Base-by-base conservation (phyloP, 2,329 filamentous ascomycete species). In the Venturiaceae sp. region DNA sequence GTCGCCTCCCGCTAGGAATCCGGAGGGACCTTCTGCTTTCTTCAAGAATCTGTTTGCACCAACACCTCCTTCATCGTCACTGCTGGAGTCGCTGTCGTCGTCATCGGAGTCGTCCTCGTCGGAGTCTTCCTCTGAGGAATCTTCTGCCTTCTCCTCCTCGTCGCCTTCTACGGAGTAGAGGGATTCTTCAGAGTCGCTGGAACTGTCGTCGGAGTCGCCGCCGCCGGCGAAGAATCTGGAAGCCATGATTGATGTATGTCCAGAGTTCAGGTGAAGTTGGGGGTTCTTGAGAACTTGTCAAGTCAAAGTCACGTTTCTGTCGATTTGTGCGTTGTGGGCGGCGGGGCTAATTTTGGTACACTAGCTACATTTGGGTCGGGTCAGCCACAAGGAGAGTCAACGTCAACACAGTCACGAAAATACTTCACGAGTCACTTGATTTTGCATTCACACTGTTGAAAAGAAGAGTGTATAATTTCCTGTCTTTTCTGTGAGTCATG, bases 191-290 rank as follows among this genome's bases (percentile, higher is more conserved):
- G 97, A 92, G 68, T 96, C 92, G 69, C 81, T 84, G 64, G 90
- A 95, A 82, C 90, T 92, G 77, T 96, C 92, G 81, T 85, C 90
- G 71, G 92, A 96, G 84, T 92, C 96, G 77, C 95, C 92, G 79
- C 87, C 88, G 74, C 88, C 88, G 76, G 90, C 88, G 83, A 97
- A 97, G 78, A 97, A 99, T 80, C 91, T 88, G 83, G 94, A 97
- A 41, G 32, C 39, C 60, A 61, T 61, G 52, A 33, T 61, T 50
- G 53, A 21, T n/a, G 30, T 33, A 13, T 33, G n/a, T 36, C 53
- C 33, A 21, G 23, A 28, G n/a, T 50, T 9, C 32, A 36, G 36
- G 44, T 8, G 44, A 30, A 5, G 26, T 26, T 50, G 44, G 44
- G n/a, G 44, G 23, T 50, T 50, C 26, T 30, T 50, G n/a, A n/a